Percentiles rank a stretch among this genome's conserved stretches.
These are phyloP conservation scores for Arthrobotrys megalospora DNA, from an alignment of 2,329 filamentous ascomycete genomes.

Conservation along the genomic window DNA sequence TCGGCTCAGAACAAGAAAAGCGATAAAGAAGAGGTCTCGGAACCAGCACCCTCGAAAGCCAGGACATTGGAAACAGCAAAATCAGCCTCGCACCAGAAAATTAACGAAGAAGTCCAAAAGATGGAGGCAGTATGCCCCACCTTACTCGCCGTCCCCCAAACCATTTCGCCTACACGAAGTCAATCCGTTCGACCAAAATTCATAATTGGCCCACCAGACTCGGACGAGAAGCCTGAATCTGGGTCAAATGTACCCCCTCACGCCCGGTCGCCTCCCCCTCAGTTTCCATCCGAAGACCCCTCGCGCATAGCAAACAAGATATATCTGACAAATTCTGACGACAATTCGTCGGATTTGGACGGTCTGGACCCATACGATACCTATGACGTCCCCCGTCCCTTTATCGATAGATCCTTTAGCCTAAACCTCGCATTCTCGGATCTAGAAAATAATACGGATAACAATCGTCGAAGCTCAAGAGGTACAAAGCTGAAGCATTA, in stretches of 20 bases:
- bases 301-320: neutral
- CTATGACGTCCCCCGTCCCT: conserved; percentile 26
- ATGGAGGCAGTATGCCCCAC: neutral
- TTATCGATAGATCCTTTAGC: conserved; percentile 34
- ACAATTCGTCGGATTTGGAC: neutral
- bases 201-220: neutral
- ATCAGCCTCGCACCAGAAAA: neutral
- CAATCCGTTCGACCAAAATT: neutral
- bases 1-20: too few species aligned
- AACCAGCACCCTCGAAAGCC: too few species aligned
- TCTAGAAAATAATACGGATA: neutral
- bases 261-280: neutral
- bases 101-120: neutral
- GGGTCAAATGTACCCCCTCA: conserved; percentile 10
- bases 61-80: neutral
- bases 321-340: neutral
- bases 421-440: conserved; percentile 30
- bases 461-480: neutral
- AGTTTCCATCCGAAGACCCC: neutral
- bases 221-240: neutral
- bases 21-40: neutral
- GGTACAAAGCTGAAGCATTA: conserved; percentile 19
- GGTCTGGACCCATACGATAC: neutral
- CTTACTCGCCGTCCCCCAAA: conserved; percentile 11
- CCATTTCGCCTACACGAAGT: neutral